Percentiles rank a stretch among this genome's conserved stretches.
These are phyloP conservation scores for Cardamine chenopodiifolia DNA, from an alignment of 345 rosid genomes.

Conservation along the genomic window DNA sequence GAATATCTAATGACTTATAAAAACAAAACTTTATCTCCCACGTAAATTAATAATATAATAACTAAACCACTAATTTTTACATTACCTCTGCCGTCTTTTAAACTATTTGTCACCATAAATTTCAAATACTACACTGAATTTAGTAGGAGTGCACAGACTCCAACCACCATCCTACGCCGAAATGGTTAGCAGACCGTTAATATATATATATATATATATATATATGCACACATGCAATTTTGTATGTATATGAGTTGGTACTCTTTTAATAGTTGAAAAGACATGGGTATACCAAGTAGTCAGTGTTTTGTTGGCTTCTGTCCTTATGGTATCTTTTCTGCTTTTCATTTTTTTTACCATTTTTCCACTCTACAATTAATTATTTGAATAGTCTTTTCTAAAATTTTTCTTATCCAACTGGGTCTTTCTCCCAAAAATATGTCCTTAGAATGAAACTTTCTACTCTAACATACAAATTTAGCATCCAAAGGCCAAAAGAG, in stretches of 20 bases:
- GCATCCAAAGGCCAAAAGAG: no score
- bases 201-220: no score
- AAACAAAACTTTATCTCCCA: no score
- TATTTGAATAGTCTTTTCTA: not conserved
- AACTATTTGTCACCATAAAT: not conserved
- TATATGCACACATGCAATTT: no score
- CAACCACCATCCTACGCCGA: not conserved
- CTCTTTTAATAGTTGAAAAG: not conserved
- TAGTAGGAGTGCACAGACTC: not conserved
- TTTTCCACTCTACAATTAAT: not conserved
- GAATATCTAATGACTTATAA: no score
- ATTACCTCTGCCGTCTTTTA: not conserved
- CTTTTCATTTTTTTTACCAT: not conserved
- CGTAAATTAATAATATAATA: no score
- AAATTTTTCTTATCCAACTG: not conserved
- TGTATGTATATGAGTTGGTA: not conserved
- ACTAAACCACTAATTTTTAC: no score
- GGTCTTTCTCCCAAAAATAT: not conserved
- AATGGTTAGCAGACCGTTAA: not conserved
- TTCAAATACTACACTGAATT: not conserved
- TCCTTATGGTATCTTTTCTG: not conserved
- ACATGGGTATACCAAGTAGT: not conserved
- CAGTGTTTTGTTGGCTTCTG: not conserved
- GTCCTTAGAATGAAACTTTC: no score
- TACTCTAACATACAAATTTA: no score